Evolutionary conservation across 2,329 filamentous ascomycete species (phyloP), one percentile per base, ranked within the genome.

Genomic region (Pezicula rhizophila): DNA sequence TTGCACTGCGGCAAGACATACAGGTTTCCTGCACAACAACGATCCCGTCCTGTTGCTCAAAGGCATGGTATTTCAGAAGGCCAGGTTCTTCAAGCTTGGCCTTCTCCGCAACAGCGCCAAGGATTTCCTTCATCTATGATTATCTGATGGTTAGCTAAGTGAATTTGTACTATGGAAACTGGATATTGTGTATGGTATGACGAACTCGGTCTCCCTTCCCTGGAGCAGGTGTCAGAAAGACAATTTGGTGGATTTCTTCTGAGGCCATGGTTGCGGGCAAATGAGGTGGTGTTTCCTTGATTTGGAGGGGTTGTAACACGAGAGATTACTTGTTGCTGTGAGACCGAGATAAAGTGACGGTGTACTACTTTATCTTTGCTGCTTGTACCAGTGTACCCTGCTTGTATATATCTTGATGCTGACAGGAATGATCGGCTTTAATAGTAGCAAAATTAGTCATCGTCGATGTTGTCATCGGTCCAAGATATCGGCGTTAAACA

Each of bases 191-290:
- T 31, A 12, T 31, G 8, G 28, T 11, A 12, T 31, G 8, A 41
- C 53, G 23, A 55, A 57, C 57, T 37, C 55, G 50, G 35, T 46
- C 40, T 33, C 55, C 56, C 40, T 58, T 57, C 10, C 57, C 57
- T 10, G 42, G 35, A 33, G 55, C 50, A 4, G 55, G 56, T 14
- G 51, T 57, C 11, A 56, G 1, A 25, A 54, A 53, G 7, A 48
- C 55, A 35, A 46, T 20, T 17, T 54, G 49, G 23, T 57, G 48
- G 37, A 57, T 38, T 42, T 48, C 28, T 31, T 10, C 8, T 31
- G 28, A 18, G 17, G 35, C 41, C 42, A 46, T 46, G 15, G 6
- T 49, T 35, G 44, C 35, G n/a, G n/a, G 15, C 34, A 33, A 42
- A 49, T 34, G 42, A 4, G 28, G 10, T 31, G 25, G 14, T 47